phyloP scores from a whole-genome alignment of 768 basidiomycete genomes.

The Kondoa malvinella region DNA sequence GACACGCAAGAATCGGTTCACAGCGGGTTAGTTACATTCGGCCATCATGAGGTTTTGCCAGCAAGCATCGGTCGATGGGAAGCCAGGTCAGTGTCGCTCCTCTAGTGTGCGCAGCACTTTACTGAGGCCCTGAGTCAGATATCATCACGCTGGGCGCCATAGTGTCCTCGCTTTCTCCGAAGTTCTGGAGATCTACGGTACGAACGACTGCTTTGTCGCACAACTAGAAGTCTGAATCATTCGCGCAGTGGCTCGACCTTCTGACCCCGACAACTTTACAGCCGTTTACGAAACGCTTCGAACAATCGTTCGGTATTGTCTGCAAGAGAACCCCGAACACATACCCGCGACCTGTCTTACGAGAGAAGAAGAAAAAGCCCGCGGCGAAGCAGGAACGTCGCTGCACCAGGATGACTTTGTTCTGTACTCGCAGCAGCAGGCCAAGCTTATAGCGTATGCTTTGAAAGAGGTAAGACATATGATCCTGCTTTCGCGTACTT shows the following conservation, averaged over 20 bases:
- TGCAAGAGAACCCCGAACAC: conserved; percentile 36
- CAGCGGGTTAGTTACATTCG: conserved; percentile 43
- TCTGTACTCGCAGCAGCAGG: conserved; percentile 82
- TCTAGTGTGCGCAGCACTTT: neutral
- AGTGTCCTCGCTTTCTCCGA: conserved; percentile 77
- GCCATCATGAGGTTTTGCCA: conserved; percentile 61
- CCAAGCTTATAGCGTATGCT: conserved; percentile 63
- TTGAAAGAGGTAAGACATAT: conserved; percentile 38
- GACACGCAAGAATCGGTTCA: conserved; percentile 11
- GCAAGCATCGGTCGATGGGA: conserved; percentile 80
- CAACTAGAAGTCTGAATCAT: conserved; percentile 9
- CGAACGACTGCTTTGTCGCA: conserved; percentile 28
- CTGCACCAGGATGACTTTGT: conserved; percentile 96
- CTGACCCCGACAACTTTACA: conserved; percentile 42
- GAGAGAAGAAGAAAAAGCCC: conserved; percentile 12
- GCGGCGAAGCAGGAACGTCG: conserved; percentile 43
- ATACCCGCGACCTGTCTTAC: conserved; percentile 18
- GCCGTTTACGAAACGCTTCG: conserved; percentile 41
- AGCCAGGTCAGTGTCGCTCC: conserved; percentile 35
- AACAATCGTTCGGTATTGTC: conserved; percentile 21
- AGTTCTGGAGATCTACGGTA: conserved; percentile 77
- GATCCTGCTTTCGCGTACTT: neutral
- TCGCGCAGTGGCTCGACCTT: conserved; percentile 49
- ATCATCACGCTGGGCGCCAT: conserved; percentile 94
- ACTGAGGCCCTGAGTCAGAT: conserved; percentile 33